Percentiles rank a stretch among this genome's conserved stretches.
Evolutionary conservation across 331 rosid genomes (phyloP).

Genomic region (Ulmus americana): DNA sequence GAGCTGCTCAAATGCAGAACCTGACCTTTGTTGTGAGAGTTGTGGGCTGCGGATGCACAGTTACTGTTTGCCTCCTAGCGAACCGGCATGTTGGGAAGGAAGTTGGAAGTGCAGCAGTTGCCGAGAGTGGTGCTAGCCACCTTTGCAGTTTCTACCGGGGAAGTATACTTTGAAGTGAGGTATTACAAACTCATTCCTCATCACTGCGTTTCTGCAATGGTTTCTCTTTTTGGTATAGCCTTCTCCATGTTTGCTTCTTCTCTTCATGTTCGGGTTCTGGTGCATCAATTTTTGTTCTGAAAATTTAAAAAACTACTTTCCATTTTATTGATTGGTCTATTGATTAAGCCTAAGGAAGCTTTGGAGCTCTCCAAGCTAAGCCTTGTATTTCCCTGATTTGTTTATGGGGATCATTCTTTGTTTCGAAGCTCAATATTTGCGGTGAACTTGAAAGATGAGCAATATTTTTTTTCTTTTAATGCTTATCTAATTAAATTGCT

Average conservation of each 20-base stretch:
- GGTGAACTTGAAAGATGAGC: slow-evolving; percentile 43
- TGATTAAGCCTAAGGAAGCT: background rate
- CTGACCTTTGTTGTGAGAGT: slow-evolving; percentile 59
- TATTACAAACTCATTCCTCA: slow-evolving; percentile 5
- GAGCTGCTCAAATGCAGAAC: slow-evolving; percentile 49
- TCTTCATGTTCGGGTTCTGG: slow-evolving; percentile 4
- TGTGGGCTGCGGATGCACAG: slow-evolving; percentile 68
- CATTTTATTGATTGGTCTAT: background rate
- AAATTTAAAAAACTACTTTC: slow-evolving; percentile 16
- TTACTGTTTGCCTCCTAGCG: slow-evolving; percentile 62
- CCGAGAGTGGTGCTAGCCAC: slow-evolving; percentile 63
- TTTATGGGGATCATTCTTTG: slow-evolving; percentile 10
- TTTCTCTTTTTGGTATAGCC: background rate
- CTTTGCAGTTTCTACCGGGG: background rate
- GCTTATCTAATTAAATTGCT: slow-evolving; percentile 51
- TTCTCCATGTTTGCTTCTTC: slow-evolving; percentile 18
- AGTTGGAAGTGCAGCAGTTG: slow-evolving; percentile 71
- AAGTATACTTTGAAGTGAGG: background rate
- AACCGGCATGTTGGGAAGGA: slow-evolving; percentile 29
- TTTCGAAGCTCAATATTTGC: slow-evolving; percentile 20
- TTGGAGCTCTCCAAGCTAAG: slow-evolving; percentile 10
- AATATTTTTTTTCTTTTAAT: slow-evolving; percentile 34
- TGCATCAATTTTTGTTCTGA: slow-evolving; percentile 13
- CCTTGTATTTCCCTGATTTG: slow-evolving; percentile 13
- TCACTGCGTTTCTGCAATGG: slow-evolving; percentile 13